Evolutionary conservation across 2,329 filamentous ascomycete species (phyloP).

Genomic region (Diaporthe citrichinensis): DNA sequence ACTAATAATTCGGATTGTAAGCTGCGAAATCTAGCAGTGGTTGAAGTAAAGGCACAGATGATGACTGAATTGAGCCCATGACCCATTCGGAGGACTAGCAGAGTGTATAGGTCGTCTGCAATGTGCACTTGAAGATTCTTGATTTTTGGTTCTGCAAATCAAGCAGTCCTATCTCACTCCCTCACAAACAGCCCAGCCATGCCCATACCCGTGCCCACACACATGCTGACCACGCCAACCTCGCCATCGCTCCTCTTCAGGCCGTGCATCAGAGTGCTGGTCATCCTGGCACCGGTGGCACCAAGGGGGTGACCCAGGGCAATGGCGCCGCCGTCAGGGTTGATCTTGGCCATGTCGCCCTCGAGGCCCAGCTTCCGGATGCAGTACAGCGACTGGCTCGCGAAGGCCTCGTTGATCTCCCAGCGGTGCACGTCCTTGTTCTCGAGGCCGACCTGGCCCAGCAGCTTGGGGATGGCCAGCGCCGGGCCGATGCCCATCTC

Average conservation of each 20-base stretch:
- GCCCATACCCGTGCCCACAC: constrained; percentile 82
- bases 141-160: not conserved
- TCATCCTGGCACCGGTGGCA: constrained; percentile 86
- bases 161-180: constrained; percentile 18
- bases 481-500: constrained; percentile 96
- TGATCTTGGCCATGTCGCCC: constrained; percentile 78
- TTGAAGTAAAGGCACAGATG: not conserved
- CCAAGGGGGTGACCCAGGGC: constrained; percentile 94
- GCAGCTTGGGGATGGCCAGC: constrained; percentile 85
- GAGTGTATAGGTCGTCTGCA: not conserved
- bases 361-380: constrained; percentile 78
- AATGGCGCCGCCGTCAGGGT: constrained; percentile 94
- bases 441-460: constrained; percentile 76
- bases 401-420: constrained; percentile 93
- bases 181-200: constrained; percentile 42
- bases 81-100: not conserved
- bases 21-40: not conserved
- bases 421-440: constrained; percentile 83
- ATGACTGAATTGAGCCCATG: no score
- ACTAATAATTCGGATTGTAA: not conserved
- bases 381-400: constrained; percentile 78
- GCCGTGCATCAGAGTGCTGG: constrained; percentile 78
- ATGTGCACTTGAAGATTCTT: not conserved
- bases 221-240: constrained; percentile 92
- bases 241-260: constrained; percentile 78